Evolutionary conservation across 2,329 filamentous ascomycete genomes (phyloP).

Genomic region (Colletotrichum sp.): DNA sequence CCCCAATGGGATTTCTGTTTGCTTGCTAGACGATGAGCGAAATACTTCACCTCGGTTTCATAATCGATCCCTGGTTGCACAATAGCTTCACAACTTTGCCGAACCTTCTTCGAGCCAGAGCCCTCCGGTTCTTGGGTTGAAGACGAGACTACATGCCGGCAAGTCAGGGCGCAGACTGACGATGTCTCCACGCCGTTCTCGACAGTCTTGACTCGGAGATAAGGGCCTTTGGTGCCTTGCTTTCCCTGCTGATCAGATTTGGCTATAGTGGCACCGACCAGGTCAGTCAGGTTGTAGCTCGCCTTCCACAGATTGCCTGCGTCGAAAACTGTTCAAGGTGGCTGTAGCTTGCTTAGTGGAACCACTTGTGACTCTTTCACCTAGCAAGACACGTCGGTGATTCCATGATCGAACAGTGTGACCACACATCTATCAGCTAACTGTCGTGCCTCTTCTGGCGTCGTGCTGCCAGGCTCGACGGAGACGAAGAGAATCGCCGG

Average conservation of each 20-base stretch:
- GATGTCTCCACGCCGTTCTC: not conserved
- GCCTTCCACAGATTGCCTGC: fast-evolving
- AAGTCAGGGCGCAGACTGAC: not conserved
- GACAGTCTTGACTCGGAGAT: not conserved
- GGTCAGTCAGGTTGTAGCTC: not conserved
- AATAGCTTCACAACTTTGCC: not conserved
- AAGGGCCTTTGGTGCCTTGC: not conserved
- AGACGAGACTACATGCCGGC: not conserved
- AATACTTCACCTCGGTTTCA: not conserved
- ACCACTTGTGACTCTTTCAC: not conserved
- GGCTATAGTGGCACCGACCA: not conserved
- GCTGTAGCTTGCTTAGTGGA: not conserved
- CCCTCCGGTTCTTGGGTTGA: not conserved
- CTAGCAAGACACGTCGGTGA: not conserved
- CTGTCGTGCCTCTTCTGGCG: not conserved
- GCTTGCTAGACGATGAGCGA: no score
- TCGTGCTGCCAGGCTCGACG: not conserved
- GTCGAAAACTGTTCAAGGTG: not conserved
- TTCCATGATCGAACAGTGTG: not conserved
- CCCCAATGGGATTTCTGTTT: not conserved
- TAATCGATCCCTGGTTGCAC: not conserved
- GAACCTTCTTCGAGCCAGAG: not conserved
- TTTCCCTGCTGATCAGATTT: not conserved
- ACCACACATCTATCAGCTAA: not conserved
- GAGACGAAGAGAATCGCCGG: not conserved